phyloP scores from a whole-genome alignment of 208 protist genomes.

The Trypanosoma avium region DNA sequence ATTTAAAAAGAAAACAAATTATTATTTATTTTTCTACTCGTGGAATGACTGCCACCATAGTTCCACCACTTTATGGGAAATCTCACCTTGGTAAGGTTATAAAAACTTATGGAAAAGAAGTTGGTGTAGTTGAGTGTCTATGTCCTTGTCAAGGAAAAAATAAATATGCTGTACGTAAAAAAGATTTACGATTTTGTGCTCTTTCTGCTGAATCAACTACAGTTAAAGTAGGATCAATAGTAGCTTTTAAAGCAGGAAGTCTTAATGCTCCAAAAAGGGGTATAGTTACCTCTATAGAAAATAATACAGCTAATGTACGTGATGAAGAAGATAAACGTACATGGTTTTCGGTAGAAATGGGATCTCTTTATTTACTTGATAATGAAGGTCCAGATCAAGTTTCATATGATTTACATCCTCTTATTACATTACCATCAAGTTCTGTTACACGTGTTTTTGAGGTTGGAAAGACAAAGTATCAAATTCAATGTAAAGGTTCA shows the following conservation, averaged over 20 bases:
- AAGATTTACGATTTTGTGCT: slow-evolving; percentile 79
- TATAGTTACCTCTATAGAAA: slow-evolving; percentile 38
- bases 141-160: slow-evolving; percentile 21
- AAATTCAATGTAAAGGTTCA: slow-evolving; percentile 59
- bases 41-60: slow-evolving; percentile 66
- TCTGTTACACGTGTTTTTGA: slow-evolving; percentile 74
- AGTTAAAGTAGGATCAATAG: slow-evolving; percentile 43
- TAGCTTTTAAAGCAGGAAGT: slow-evolving; percentile 60
- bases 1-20: slow-evolving; percentile 36
- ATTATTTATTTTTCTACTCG: slow-evolving; percentile 67
- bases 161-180: slow-evolving; percentile 50
- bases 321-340: slow-evolving; percentile 61
- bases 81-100: slow-evolving; percentile 68
- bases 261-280: slow-evolving; percentile 66
- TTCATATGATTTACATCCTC: slow-evolving; percentile 47
- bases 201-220: slow-evolving; percentile 35
- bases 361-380: slow-evolving; percentile 67
- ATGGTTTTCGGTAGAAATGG: slow-evolving; percentile 44
- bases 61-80: slow-evolving; percentile 73
- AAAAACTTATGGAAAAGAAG: slow-evolving; percentile 49
- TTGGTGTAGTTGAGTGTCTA: slow-evolving; percentile 70
- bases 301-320: slow-evolving; percentile 47
- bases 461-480: slow-evolving; percentile 79
- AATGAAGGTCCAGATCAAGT: slow-evolving; percentile 65
- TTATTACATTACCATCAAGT: slow-evolving; percentile 57